A percentile compares a stretch with the other conserved stretches of the same genome.
These are phyloP conservation scores for Neolentinus lepideus DNA, from an alignment of 1,284 basidiomycete genomes.

Conservation along the genomic window DNA sequence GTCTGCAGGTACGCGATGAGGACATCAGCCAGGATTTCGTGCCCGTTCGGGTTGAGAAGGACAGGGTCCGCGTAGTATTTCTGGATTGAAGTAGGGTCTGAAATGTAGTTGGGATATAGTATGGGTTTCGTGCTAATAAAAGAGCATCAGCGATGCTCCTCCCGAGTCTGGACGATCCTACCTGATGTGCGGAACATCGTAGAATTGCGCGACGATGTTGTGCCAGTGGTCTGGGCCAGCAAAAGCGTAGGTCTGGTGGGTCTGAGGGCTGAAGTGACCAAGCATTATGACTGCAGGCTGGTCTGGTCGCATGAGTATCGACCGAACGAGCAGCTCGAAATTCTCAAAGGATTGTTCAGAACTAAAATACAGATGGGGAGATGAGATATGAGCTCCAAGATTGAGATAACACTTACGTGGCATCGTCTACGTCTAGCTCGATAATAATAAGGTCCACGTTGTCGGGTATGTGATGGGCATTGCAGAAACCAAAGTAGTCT, in stretches of 20 bases:
- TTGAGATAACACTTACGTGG: conserved; percentile 48
- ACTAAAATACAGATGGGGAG: conserved; percentile 29
- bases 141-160: not conserved
- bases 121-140: conserved; percentile 64
- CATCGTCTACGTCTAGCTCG: conserved; percentile 87
- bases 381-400: not conserved
- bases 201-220: conserved; percentile 86
- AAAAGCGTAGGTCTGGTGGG: conserved; percentile 74
- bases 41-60: conserved; percentile 75
- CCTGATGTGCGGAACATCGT: conserved; percentile 89
- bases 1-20: conserved; percentile 83
- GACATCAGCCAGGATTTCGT: conserved; percentile 80
- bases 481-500: conserved; percentile 90
- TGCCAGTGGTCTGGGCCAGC: conserved; percentile 86
- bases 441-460: conserved; percentile 88
- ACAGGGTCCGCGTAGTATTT: conserved; percentile 79
- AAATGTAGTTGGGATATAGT: conserved; percentile 78
- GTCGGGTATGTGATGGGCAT: conserved; percentile 86
- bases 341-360: conserved; percentile 69
- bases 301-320: conserved; percentile 81
- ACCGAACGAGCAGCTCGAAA: conserved; percentile 88
- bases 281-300: conserved; percentile 86
- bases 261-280: conserved; percentile 86
- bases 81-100: conserved; percentile 59
- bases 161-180: conserved; percentile 16